Base-by-base conservation (phyloP, 2,329 filamentous ascomycete genomes). In the Capronia americana region DNA sequence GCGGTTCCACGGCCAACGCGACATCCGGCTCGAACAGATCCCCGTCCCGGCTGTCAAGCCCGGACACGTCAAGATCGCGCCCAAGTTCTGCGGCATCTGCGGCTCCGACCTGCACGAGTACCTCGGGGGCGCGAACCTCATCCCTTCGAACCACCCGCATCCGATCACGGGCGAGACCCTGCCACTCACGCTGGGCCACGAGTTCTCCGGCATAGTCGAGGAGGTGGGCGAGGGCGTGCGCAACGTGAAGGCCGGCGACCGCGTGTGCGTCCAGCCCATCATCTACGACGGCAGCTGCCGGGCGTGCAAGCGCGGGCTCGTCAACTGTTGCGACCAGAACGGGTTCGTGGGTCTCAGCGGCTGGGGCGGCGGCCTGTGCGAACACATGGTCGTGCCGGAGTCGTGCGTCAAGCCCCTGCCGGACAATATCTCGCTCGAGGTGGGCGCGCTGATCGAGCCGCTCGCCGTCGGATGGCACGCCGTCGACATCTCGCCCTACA, bases 391-490 rank as follows among this genome's bases (percentile, higher is more conserved):
- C 5, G 79, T 85, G 1, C 83, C 82, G 7, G 79, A 61, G 77
- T 79, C 46, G 77, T 79, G 20, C 70, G 71, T 84, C 3, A 81
- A 81, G 73, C 76, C 79, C 44, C 74, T 85, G 3, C 84, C 84
- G 4, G 81, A 84, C 63, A 84, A 83, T 55, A 80, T 86, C 1
- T 77, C 80, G 3, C 74, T 86, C 14, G 83, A 86, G 54, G 77
- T 85, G 26, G 83, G 80, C 75, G 84, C 84, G 0, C 77, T 86
- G 32, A 79, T 86, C 53, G 84, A 86, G 71, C 84, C 84, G 1
- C 75, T 86, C 0, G 79, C 84, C 3, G 84, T 87, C 1, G 84
- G 82, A 20, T 86, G 83, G 83, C 84, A 86, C 70, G 84, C 84
- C 1, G 82, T 86, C 38, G 81, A 82, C 55, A 78, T 82, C 60